A percentile compares a stretch with the other conserved stretches of the same genome.
phyloP scores from a whole-genome alignment of 1,284 basidiomycete genomes.

The Apiotrichum sp. region DNA sequence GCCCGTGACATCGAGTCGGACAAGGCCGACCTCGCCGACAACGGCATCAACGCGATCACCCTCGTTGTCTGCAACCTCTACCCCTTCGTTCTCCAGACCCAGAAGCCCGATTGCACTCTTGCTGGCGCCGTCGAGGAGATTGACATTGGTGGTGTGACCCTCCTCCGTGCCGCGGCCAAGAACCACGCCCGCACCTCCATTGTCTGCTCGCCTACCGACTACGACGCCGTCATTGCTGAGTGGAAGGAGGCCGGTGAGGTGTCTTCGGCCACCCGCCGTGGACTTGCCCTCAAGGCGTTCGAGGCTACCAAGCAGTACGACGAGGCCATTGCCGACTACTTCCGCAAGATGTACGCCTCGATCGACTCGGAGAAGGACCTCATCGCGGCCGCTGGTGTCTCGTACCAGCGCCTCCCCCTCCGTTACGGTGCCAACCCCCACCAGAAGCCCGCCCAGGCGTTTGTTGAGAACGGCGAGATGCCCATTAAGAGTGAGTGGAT shows the following conservation, averaged over 20 bases:
- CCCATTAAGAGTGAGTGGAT: constrained; percentile 77
- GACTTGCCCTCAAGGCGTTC: constrained; percentile 93
- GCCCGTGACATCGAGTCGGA: constrained; percentile 82
- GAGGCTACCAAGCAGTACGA: constrained; percentile 95
- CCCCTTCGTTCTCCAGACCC: constrained; percentile 88
- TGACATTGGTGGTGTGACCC: constrained; percentile 97
- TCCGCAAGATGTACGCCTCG: constrained; percentile 90
- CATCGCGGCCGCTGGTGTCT: constrained; percentile 55
- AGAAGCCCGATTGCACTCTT: constrained; percentile 80
- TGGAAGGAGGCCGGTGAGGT: constrained; percentile 66
- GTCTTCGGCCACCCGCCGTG: constrained; percentile 63
- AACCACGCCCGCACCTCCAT: constrained; percentile 93
- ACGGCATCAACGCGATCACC: constrained; percentile 80
- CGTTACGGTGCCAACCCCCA: constrained; percentile 98
- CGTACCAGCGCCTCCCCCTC: constrained; percentile 76
- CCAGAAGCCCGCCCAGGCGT: constrained; percentile 97
- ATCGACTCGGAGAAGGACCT: constrained; percentile 61
- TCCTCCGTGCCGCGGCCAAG: constrained; percentile 96
- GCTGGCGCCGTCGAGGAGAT: constrained; percentile 95
- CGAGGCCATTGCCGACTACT: constrained; percentile 92
- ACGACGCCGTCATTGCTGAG: constrained; percentile 70
- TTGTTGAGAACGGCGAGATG: constrained; percentile 78
- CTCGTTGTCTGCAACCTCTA: constrained; percentile 99
- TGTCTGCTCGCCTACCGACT: constrained; percentile 91
- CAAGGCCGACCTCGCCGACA: constrained; percentile 69